Evolutionary conservation across 2,329 filamentous ascomycete genomes (phyloP).

Genomic region (Colletotrichum shisoi): DNA sequence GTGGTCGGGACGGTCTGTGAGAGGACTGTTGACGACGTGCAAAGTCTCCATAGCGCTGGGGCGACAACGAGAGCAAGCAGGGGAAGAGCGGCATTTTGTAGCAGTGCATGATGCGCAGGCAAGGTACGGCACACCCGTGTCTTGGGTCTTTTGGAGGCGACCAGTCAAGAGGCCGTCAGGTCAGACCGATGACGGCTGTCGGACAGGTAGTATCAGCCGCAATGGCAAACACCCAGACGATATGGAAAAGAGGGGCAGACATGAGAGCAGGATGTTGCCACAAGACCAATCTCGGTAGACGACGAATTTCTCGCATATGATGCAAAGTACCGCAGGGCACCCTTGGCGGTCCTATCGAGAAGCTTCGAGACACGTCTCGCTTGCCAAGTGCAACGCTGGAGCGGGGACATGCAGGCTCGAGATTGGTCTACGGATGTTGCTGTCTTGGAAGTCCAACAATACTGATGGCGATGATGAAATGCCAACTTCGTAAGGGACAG

Average conservation of each 20-base stretch:
- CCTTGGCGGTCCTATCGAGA: constrained; percentile 39
- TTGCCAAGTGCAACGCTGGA: constrained; percentile 28
- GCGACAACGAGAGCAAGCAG: background rate
- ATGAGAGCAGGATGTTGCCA: constrained; percentile 19
- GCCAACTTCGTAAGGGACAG: constrained; percentile 1
- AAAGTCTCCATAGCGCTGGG: background rate
- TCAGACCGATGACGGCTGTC: constrained; percentile 22
- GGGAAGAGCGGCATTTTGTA: constrained; percentile 26
- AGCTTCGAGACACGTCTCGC: constrained; percentile 39
- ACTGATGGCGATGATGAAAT: background rate
- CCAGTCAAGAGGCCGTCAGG: constrained; percentile 12
- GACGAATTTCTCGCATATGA: constrained; percentile 38
- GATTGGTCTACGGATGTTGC: constrained; percentile 23
- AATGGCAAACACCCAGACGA: constrained; percentile 22
- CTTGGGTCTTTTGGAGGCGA: constrained; percentile 10
- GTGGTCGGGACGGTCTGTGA: background rate
- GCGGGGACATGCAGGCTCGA: constrained; percentile 33
- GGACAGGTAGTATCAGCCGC: constrained; percentile 30
- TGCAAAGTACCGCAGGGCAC: constrained; percentile 33
- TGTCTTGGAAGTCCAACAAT: background rate
- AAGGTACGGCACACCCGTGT: constrained; percentile 26
- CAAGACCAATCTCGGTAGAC: constrained; percentile 36
- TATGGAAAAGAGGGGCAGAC: constrained; percentile 17
- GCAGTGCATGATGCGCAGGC: constrained; percentile 32
- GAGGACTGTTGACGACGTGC: background rate